These are phyloP conservation scores for Moesziomyces sp. DNA, from an alignment of 1,284 basidiomycete genomes.

Conservation along the genomic window DNA sequence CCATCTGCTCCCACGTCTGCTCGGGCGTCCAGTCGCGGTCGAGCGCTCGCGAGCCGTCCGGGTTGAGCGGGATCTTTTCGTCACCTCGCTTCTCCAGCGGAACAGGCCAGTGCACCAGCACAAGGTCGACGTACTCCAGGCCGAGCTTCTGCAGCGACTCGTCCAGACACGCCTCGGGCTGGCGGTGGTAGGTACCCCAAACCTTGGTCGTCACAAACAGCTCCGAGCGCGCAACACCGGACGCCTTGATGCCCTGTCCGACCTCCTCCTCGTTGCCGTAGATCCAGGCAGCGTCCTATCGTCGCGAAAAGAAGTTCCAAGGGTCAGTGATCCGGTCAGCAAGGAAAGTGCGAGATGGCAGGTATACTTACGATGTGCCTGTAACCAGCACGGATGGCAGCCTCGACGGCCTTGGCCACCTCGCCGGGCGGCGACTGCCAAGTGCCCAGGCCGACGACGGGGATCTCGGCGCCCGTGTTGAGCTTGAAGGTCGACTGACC, in stretches of 20 bases:
- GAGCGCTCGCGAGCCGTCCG: conserved; percentile 74
- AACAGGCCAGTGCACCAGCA: conserved; percentile 63
- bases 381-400: conserved; percentile 48
- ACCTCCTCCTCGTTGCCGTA: conserved; percentile 82
- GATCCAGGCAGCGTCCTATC: conserved; percentile 33
- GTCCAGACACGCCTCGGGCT: conserved; percentile 75
- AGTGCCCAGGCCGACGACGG: conserved; percentile 57
- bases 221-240: conserved; percentile 79
- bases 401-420: conserved; percentile 71
- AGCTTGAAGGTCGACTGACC: conserved; percentile 62
- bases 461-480: conserved; percentile 66
- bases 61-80: conserved; percentile 73
- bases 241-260: conserved; percentile 79
- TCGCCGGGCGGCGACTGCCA: conserved; percentile 66
- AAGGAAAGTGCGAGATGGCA: no score
- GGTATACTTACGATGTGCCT: conserved; percentile 12
- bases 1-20: conserved; percentile 86
- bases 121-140: conserved; percentile 83
- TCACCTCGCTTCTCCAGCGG: conserved; percentile 78
- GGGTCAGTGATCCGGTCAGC: neutral
- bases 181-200: conserved; percentile 70
- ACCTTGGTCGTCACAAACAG: conserved; percentile 87
- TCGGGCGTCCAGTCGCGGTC: conserved; percentile 76
- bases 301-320: neutral
- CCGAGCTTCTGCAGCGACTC: conserved; percentile 79